Conservation (phyloP, 352 stramenopile genomes). For the Globisporangium nagaii region DNA sequence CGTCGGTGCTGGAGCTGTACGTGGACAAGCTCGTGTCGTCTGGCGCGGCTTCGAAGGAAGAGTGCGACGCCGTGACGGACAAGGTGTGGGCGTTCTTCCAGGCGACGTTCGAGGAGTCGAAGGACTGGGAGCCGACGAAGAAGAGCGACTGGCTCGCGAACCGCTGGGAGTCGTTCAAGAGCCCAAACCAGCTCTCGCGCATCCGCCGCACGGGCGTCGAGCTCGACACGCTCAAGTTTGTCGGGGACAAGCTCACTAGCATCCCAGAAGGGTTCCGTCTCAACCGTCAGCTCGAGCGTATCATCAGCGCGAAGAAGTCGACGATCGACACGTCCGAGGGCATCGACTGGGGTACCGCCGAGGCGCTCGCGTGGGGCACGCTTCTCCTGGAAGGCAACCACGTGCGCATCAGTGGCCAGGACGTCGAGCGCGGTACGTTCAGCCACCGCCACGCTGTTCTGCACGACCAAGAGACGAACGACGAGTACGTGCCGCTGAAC, state of each 20-base stretch:
- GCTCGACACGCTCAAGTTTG: conserved; percentile 86
- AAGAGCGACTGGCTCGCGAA: conserved; percentile 94
- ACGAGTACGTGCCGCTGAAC: conserved; percentile 93
- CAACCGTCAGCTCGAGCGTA: conserved; percentile 93
- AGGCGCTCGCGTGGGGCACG: conserved; percentile 94
- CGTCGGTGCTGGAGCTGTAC: conserved; percentile 91
- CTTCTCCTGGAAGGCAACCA: conserved; percentile 91
- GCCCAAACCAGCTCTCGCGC: conserved; percentile 88
- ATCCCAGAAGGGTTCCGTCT: conserved; percentile 88
- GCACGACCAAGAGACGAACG: conserved; percentile 93
- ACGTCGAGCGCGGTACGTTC: conserved; percentile 93
- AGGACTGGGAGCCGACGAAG: conserved; percentile 89
- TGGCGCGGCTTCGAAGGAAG: conserved; percentile 62
- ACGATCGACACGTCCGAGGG: conserved; percentile 77
- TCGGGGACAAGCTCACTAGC: conserved; percentile 83
- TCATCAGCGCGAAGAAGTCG: conserved; percentile 82
- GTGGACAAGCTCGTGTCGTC: conserved; percentile 47
- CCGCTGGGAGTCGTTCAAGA: conserved; percentile 96
- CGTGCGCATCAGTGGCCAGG: conserved; percentile 91
- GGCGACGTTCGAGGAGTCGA: conserved; percentile 90
- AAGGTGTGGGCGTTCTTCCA: conserved; percentile 90
- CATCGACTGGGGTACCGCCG: conserved; percentile 96
- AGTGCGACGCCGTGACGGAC: conserved; percentile 80
- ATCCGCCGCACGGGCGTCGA: conserved; percentile 93
- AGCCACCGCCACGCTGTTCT: conserved; percentile 92